phyloP scores from a whole-genome alignment of 495 filamentous ascomycete species.

The Penicillium alfredii region DNA sequence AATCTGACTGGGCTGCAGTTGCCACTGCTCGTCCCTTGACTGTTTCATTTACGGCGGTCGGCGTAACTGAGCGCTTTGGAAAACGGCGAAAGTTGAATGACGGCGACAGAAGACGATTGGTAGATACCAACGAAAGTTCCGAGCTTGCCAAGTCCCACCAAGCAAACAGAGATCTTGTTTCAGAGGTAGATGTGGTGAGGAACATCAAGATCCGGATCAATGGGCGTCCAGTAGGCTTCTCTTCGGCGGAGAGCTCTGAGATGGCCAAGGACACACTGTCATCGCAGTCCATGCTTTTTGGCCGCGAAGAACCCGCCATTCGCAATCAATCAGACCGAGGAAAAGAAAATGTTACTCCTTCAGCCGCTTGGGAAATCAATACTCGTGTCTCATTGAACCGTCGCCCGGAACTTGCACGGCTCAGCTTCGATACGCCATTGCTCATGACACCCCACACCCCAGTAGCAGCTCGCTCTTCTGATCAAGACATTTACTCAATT shows the following conservation, averaged over 20 bases:
- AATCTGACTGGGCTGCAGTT: conserved; percentile 33
- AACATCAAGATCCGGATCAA: conserved; percentile 26
- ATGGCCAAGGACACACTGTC: conserved; percentile 13
- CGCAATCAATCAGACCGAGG: background rate
- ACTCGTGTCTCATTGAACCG: background rate
- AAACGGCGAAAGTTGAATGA: conserved; percentile 36
- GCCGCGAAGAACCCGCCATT: conserved; percentile 12
- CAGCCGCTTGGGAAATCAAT: too few species aligned
- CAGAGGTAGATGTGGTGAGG: conserved; percentile 7
- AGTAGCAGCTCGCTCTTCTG: too few species aligned
- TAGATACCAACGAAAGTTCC: conserved; percentile 4
- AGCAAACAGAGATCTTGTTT: conserved; percentile 1
- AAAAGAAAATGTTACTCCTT: background rate
- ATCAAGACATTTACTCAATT: background rate
- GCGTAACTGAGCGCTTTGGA: conserved; percentile 31
- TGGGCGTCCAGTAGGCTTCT: conserved; percentile 11
- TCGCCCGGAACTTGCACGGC: background rate
- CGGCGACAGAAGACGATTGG: conserved; percentile 23
- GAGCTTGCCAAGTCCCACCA: background rate
- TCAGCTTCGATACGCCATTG: background rate
- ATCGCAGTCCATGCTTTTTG: conserved; percentile 35
- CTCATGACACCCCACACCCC: background rate
- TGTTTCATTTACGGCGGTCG: conserved; percentile 23
- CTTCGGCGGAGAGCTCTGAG: conserved; percentile 1
- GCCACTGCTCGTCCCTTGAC: conserved; percentile 29